Base-by-base conservation (phyloP, 1,139 yeast genomes). In the Debaryomyces nepalensis region DNA sequence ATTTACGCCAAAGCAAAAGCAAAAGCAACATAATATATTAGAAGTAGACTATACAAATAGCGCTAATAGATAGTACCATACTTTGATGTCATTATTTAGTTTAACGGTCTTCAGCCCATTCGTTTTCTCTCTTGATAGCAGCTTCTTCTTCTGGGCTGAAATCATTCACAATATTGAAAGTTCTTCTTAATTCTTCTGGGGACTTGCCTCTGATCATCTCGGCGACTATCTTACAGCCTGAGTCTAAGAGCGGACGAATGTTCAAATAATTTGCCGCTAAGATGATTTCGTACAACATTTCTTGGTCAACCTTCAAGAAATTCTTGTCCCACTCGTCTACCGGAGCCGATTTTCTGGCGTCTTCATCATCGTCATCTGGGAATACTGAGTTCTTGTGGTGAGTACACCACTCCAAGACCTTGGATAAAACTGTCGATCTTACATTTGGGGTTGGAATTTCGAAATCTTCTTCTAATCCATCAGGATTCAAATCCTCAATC, bases 81-180 rank as follows among this genome's bases (percentile, higher is more conserved):
- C 24, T 4, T 14, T n/a, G 12, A 23, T 27, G 19, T 15, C 15
- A 11, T 4, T 11, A 35, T 15, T 11, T 16, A 15, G 8, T 18
- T 64, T 64, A 90, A 61, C 97, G 90, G 65, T 93, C 99, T 65
- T 93, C 99, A 18, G 99, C 99, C 99, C 99, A 93, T 66, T 93
- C 99, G 63, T 93, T 93, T 67, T 93, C 99, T 59, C 97, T 82
- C 61, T 95, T 85, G 54, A 95, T 93, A 43, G 97, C 98, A 37
- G 95, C 97, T 70, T 93, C 99, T 66, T 95, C 99, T 64, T 95
- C 99, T 3, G 98, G 97, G 30, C 96, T 87, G 68, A 95, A 93
- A 65, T 95, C 99, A 63, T 91, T 89, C 46, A 86, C 95, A 55
- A 95, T 95, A 66, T 95, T 95, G 74, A 95, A 95, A 1, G 96